A percentile compares a stretch with the other conserved stretches of the same genome.
Conservation (phyloP, 2,329 filamentous ascomycete species). For the Microsporum audouinii region DNA sequence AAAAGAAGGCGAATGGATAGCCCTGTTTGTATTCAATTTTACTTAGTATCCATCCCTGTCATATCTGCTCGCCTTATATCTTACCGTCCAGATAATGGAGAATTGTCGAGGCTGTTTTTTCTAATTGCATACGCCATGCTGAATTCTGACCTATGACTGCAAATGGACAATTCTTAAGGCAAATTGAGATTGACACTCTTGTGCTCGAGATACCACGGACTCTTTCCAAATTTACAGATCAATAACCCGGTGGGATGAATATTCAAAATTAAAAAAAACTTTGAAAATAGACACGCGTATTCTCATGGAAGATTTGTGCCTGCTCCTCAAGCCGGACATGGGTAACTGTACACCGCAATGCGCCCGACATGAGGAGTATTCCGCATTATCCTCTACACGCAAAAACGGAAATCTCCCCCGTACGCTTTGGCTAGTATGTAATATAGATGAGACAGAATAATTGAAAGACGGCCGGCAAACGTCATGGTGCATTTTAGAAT, state of each 20-base stretch:
- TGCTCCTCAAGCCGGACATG: background rate
- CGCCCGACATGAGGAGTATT: background rate
- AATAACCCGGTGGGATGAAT: background rate
- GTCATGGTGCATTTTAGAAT: constrained; percentile 1
- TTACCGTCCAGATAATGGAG: background rate
- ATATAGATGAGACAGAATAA: background rate
- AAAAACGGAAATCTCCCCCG: background rate
- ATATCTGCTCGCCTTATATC: background rate
- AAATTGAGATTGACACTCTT: background rate
- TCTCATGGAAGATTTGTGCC: background rate
- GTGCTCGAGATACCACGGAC: background rate
- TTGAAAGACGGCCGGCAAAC: background rate
- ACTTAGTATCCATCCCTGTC: background rate
- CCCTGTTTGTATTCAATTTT: background rate
- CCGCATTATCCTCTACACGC: background rate
- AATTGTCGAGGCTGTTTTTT: background rate
- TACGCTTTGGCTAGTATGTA: background rate
- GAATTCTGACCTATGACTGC: background rate
- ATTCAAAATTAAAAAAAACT: background rate
- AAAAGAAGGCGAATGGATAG: background rate
- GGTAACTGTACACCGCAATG: background rate
- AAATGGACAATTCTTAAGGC: background rate
- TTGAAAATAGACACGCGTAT: background rate
- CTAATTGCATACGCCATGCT: background rate
- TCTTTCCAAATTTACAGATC: background rate